Base-by-base conservation (phyloP, 1,284 basidiomycete species). In the Trametes versicolor region DNA sequence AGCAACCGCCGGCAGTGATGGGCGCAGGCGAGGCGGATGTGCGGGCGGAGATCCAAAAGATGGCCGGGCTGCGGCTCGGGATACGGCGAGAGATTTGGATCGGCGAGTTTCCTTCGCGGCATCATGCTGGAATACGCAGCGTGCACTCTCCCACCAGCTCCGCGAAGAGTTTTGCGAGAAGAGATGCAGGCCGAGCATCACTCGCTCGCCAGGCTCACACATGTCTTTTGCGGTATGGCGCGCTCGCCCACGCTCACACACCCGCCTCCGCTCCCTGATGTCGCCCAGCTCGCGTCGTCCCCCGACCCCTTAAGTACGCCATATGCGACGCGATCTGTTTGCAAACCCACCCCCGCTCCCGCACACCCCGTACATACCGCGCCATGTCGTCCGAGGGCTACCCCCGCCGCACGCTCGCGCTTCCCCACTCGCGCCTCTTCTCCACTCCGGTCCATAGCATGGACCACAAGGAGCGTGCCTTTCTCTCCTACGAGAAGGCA, bases 401-500 rank as follows among this genome's bases (percentile, higher is more conserved):
- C 45, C 67, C 70, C 2, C 54, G 65, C 19, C 67, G 67, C 25
- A 66, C 70, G 29, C 51, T 57, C 43, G 63, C 65, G 19, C 66
- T 71, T 9, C 57, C 60, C 23, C 64, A 69, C 37, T 64, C 67
- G 12, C 58, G 66, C 32, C 52, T 63, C 25, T 71, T 71, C 65
- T 48, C 48, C 27, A 61, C 55, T 5, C 54, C 63, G 13, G 52
- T 60, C 21, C 62, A 67, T 32, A 63, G 60, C 48, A 65, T 69
- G 63, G 62, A 69, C 58, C 54, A 64, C 37, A 57, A 66, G 37
- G 61, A 69, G 34, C 70, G 70, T 12, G 67, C 67, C 13, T 36
- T 58, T 17, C 65, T 72, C 39, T 69, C 74, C 5, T 73, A 74
- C 55, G 60, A 73, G 62, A 69, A 70, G n/a, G 75, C 75, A n/a